Conservation (phyloP, 2,329 filamentous ascomycete genomes). For the Furcasterigmium furcatum region DNA sequence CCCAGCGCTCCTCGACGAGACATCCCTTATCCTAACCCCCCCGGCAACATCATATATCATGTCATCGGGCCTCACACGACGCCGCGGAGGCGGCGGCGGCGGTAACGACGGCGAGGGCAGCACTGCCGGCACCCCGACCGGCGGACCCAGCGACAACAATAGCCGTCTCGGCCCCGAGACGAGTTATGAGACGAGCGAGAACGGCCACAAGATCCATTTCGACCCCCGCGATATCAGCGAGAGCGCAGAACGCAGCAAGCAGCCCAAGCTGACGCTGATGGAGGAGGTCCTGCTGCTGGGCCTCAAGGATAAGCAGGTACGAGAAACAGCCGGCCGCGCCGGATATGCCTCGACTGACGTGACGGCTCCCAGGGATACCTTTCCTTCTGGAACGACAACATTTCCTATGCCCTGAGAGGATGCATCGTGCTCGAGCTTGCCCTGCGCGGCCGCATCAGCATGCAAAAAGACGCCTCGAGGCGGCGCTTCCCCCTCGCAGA, state of each 20-base stretch:
- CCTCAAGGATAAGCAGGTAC: conserved; percentile 96
- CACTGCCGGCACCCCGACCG: conserved; percentile 1
- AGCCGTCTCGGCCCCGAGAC: conserved; percentile 64
- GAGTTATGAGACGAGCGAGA: conserved; percentile 87
- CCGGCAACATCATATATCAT: not conserved
- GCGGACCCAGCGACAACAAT: conserved; percentile 39
- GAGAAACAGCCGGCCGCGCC: conserved; percentile 19
- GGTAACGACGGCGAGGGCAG: conserved; percentile 58
- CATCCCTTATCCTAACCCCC: too few relatives aligned
- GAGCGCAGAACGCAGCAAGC: conserved; percentile 92
- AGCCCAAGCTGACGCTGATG: conserved; percentile 98
- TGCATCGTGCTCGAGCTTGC: conserved; percentile 98
- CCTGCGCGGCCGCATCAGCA: conserved; percentile 92
- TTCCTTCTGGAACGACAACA: conserved; percentile 99
- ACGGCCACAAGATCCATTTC: conserved; percentile 98
- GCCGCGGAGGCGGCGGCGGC: conserved; percentile 62
- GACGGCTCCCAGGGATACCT: conserved; percentile 74
- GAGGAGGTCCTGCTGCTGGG: conserved; percentile 95
- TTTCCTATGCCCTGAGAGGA: conserved; percentile 93
- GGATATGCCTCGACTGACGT: not conserved
- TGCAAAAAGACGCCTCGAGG: conserved; percentile 94
- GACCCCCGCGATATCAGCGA: conserved; percentile 97
- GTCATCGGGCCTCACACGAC: conserved; percentile 50
- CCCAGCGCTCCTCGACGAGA: too few relatives aligned
- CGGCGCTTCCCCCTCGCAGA: conserved; percentile 91